Conservation (phyloP, 106 monocot species). For the Apostasia shenzhenica region DNA sequence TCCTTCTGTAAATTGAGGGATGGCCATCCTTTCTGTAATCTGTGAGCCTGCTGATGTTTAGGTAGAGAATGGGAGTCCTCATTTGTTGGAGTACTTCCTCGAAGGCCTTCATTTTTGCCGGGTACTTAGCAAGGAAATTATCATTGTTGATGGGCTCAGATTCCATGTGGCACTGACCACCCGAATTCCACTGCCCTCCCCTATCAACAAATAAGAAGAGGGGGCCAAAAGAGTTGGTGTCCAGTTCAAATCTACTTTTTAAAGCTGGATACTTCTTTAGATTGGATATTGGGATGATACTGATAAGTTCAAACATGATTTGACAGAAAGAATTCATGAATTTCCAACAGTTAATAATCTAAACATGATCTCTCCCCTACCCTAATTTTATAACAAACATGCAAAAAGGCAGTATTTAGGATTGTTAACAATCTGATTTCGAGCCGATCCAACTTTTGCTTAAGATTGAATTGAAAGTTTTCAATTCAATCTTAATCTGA, state of each 20-base stretch:
- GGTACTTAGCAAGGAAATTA: conserved; percentile 51
- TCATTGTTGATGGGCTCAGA: conserved; percentile 74
- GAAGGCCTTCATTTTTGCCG: conserved; percentile 55
- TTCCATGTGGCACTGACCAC: conserved; percentile 85
- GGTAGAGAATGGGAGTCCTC: conserved; percentile 72
- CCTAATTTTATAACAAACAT: no score
- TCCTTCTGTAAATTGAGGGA: conserved; percentile 71
- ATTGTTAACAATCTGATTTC: no score
- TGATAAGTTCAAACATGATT: no score
- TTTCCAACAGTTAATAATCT: no score
- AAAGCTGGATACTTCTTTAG: no score
- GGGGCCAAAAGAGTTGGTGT: neutral
- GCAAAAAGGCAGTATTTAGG: no score
- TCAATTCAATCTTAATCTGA: no score
- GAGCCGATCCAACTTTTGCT: no score
- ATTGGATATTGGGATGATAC: no score
- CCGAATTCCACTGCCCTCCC: conserved; percentile 92
- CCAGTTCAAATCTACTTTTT: neutral
- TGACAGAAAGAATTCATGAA: no score
- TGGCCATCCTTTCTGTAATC: conserved; percentile 88
- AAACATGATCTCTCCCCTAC: no score
- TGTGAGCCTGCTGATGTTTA: conserved; percentile 76
- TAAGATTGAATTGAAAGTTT: no score
- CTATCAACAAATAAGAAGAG: conserved; percentile 17
- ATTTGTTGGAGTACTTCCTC: conserved; percentile 45